Evolutionary conservation across 768 basidiomycete species (phyloP), one percentile per base, ranked within the genome.

Genomic region (Calocybe indica): DNA sequence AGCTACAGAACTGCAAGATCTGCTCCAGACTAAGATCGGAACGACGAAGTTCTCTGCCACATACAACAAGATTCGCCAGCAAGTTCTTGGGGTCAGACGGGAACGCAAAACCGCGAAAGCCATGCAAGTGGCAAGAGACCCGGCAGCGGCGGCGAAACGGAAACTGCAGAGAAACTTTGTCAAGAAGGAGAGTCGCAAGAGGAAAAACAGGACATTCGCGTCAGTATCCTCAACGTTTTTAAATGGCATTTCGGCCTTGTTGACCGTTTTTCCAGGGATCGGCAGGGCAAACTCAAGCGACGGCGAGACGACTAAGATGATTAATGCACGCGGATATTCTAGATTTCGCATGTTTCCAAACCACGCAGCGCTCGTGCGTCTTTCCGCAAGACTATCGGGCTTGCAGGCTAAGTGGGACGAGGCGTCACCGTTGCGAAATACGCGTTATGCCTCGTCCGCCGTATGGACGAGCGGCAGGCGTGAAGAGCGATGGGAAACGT

Each of bases 151-250:
- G 15, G 87, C 89, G 11, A 84, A 77, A 61, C 70, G 88, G 49
- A 92, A 87, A 63, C 58, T 79, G 47, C 83, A 85, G 54, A 68
- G 82, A 53, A 89, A 90, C 52, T 64, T 63, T 7, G 72, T 78
- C 55, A 94, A 94, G 71, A 92, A 91, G 65, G 90, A 89, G 55
- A 86, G 86, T 53, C 75, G 83, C 59, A 94, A 94, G 62, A 70
- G 90, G 57, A 93, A 91, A 64, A 76, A 73, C 39, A 63, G 71
- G 28, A 58, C 62, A 22, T 83, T 80, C 59, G 72, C 74, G 85
- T 85, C 57, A 67, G 86, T 74, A 7, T n/a, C 36, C 38, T 13
- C 13, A 30, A 22, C 35, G 47, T 50, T 41, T 38, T 39, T 43
- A 33, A 29, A 2, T 13, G 14, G 14, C n/a, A 15, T 30, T 37